Evolutionary conservation across 768 basidiomycete species (phyloP).

Genomic region (Fibroporia radiculosa): DNA sequence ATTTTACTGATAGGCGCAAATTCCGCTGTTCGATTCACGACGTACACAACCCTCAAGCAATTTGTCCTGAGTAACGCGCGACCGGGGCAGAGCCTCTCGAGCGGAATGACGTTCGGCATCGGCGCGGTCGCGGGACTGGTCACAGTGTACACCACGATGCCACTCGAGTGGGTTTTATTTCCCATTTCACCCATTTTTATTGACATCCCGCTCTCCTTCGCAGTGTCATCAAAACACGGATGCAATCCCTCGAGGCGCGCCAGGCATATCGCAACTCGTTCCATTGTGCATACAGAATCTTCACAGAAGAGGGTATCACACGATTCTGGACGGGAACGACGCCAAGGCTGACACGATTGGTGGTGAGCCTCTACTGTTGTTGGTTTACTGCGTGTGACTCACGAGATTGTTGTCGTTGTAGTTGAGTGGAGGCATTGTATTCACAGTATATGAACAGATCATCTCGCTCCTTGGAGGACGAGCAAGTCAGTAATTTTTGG

Average conservation of each 20-base stretch:
- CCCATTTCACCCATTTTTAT: conserved; percentile 2
- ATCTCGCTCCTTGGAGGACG: conserved; percentile 42
- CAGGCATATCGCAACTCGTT: conserved; percentile 87
- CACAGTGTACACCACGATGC: conserved; percentile 89
- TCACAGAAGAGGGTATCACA: conserved; percentile 86
- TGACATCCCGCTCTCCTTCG: not conserved
- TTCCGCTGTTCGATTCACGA: conserved; percentile 92
- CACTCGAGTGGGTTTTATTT: conserved; percentile 53
- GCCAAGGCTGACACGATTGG: conserved; percentile 75
- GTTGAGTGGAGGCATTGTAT: conserved; percentile 90
- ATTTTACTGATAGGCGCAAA: conserved; percentile 48
- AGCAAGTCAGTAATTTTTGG: no score
- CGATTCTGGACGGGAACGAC: conserved; percentile 97
- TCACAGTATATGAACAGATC: conserved; percentile 84
- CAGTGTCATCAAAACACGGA: conserved; percentile 95
- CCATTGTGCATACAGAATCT: conserved; percentile 92
- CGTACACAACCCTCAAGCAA: conserved; percentile 91
- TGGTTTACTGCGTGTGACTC: not conserved
- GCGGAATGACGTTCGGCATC: conserved; percentile 86
- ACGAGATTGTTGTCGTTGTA: conserved; percentile 21
- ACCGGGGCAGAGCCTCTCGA: conserved; percentile 80
- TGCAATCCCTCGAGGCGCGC: conserved; percentile 87
- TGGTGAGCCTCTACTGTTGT: conserved; percentile 42
- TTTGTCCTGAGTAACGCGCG: conserved; percentile 79
- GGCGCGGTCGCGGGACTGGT: conserved; percentile 92